phyloP scores from a whole-genome alignment of 257 asterid species.

The Penstemon eatonii region DNA sequence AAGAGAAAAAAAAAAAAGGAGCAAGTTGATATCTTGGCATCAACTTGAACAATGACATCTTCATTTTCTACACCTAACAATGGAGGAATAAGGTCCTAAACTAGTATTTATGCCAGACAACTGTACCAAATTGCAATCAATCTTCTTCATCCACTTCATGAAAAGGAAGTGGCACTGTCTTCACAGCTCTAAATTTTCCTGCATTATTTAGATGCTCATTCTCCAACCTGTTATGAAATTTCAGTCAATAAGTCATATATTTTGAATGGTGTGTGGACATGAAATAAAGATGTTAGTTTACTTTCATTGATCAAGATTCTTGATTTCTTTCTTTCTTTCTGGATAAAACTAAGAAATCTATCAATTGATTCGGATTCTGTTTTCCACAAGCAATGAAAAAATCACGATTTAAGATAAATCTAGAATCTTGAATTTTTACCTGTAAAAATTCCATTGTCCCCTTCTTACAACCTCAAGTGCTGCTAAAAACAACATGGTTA shows the following conservation, averaged over 20 bases:
- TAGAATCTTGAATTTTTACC: conserved; percentile 40
- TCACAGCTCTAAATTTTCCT: conserved; percentile 90
- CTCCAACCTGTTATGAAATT: conserved; percentile 67
- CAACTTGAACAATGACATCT: conserved; percentile 37
- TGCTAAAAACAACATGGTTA: conserved; percentile 84
- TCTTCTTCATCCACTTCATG: conserved; percentile 78
- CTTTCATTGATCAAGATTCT: too few relatives aligned
- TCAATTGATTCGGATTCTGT: too few relatives aligned
- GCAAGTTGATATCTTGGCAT: conserved; percentile 21
- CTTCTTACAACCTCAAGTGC: conserved; percentile 94
- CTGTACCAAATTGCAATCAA: conserved; percentile 34
- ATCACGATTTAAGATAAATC: too few relatives aligned
- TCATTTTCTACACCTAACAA: conserved; percentile 6
- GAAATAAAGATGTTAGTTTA: too few relatives aligned
- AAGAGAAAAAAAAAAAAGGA: not conserved
- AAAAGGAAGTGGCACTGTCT: conserved; percentile 87
- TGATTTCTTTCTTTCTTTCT: too few relatives aligned
- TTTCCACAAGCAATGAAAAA: too few relatives aligned
- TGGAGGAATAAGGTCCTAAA: not conserved
- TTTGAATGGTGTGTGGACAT: too few relatives aligned
- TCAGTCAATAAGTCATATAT: not conserved
- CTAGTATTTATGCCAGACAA: too few relatives aligned
- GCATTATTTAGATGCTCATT: conserved; percentile 98
- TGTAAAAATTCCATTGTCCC: conserved; percentile 95
- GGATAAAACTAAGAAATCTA: too few relatives aligned